Evolutionary conservation across 768 basidiomycete species (phyloP).

Genomic region (Termitomyces sp.): DNA sequence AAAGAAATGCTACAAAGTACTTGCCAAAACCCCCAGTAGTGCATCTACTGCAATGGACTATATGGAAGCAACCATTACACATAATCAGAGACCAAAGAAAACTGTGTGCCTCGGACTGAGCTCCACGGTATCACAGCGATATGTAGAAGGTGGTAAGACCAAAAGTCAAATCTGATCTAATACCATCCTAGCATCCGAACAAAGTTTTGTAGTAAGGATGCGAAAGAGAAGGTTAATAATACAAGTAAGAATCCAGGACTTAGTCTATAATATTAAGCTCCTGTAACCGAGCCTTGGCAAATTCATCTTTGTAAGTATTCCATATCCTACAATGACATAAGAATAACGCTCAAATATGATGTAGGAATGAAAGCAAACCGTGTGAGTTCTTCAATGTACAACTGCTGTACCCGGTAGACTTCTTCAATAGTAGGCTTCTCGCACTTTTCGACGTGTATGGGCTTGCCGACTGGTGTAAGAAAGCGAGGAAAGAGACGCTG

Average conservation of each 20-base stretch:
- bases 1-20: too few relatives aligned
- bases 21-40: too few relatives aligned
- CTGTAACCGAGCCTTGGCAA: conserved; percentile 74
- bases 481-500: neutral
- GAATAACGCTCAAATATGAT: neutral
- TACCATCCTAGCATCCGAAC: neutral
- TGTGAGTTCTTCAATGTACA: conserved; percentile 90
- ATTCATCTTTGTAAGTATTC: conserved; percentile 93
- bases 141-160: neutral
- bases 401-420: conserved; percentile 68
- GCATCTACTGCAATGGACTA: too few relatives aligned
- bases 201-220: neutral
- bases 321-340: conserved; percentile 61
- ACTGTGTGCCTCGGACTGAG: too few relatives aligned
- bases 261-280: conserved; percentile 78
- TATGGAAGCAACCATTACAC: too few relatives aligned
- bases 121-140: too few relatives aligned
- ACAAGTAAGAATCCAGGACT: conserved; percentile 14
- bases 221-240: neutral
- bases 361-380: conserved; percentile 43
- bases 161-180: conserved; percentile 4
- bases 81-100: too few relatives aligned
- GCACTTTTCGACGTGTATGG: conserved; percentile 71
- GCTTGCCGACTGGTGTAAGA: conserved; percentile 65
- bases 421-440: conserved; percentile 82